Conservation (phyloP, 1,284 basidiomycete genomes). For the Coniophora puteana region DNA sequence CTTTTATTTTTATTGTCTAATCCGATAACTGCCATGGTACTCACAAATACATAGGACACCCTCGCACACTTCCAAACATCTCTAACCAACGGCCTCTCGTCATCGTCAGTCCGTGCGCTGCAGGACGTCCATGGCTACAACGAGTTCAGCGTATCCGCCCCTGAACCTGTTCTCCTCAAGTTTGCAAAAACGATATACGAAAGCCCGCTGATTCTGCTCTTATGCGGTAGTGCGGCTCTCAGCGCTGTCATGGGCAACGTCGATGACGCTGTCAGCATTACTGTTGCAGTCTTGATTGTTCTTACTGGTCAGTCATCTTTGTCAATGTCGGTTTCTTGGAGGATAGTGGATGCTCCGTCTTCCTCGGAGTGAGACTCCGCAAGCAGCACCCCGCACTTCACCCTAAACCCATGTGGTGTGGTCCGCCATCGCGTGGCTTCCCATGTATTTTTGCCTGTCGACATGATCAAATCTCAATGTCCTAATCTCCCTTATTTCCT, state of each 20-base stretch:
- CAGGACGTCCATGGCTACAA: constrained; percentile 81
- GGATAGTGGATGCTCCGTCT: too few species aligned
- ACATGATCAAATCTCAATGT: neutral
- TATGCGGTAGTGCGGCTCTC: constrained; percentile 85
- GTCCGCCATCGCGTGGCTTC: neutral
- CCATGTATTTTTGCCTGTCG: neutral
- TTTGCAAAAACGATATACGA: constrained; percentile 94
- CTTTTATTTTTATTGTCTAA: neutral
- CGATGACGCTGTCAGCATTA: constrained; percentile 93
- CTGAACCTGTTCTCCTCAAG: constrained; percentile 81
- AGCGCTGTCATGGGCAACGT: constrained; percentile 90
- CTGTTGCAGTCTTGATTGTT: constrained; percentile 91
- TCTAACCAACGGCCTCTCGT: constrained; percentile 56
- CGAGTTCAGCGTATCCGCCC: constrained; percentile 86
- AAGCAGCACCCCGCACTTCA: too few species aligned
- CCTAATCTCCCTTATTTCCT: constrained; percentile 1
- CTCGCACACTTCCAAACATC: constrained; percentile 66
- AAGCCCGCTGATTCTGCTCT: constrained; percentile 85
- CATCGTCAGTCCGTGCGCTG: constrained; percentile 63
- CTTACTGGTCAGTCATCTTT: constrained; percentile 80
- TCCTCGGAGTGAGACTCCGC: too few species aligned
- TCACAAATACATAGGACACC: constrained; percentile 48
- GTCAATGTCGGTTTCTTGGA: too few species aligned
- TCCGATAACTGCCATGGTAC: neutral
- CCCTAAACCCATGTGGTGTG: neutral